These are phyloP conservation scores for Citrullus amarus DNA, from an alignment of 306 rosid genomes.

Conservation along the genomic window DNA sequence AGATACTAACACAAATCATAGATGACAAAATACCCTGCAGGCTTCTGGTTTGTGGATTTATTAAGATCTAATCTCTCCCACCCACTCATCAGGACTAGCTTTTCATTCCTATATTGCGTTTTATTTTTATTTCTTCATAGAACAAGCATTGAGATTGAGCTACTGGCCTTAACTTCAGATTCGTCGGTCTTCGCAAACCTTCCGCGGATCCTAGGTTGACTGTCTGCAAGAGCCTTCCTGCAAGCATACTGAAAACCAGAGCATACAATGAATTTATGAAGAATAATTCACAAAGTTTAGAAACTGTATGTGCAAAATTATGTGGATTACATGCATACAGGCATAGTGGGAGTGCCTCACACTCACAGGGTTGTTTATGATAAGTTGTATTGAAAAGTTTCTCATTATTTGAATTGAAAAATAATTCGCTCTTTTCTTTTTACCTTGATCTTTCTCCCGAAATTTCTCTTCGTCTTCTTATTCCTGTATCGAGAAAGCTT, in stretches of 20 bases:
- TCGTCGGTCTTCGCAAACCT: conserved; percentile 93
- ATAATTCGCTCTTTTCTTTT: background rate
- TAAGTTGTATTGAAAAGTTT: background rate
- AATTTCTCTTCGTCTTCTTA: conserved; percentile 83
- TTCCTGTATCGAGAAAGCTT: conserved; percentile 91
- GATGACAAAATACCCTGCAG: conserved; percentile 4
- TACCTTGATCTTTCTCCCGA: conserved; percentile 99
- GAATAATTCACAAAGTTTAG: background rate
- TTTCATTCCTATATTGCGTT: conserved; percentile 6
- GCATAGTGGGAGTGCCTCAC: background rate
- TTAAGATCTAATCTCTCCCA: background rate
- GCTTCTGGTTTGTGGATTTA: conserved; percentile 1
- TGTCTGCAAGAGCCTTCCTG: conserved; percentile 98
- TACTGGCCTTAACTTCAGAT: conserved; percentile 41
- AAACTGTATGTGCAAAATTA: background rate
- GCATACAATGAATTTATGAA: background rate
- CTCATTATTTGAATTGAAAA: background rate
- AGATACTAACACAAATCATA: conserved; percentile 1
- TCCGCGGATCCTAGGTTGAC: conserved; percentile 96
- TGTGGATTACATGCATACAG: background rate
- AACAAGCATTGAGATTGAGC: conserved; percentile 12
- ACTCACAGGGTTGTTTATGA: background rate
- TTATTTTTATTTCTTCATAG: conserved; percentile 20
- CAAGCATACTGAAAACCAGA: conserved; percentile 69
- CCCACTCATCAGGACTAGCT: background rate